Conservation (phyloP, 2,329 filamentous ascomycete genomes). For the Cytospora piceicola region DNA sequence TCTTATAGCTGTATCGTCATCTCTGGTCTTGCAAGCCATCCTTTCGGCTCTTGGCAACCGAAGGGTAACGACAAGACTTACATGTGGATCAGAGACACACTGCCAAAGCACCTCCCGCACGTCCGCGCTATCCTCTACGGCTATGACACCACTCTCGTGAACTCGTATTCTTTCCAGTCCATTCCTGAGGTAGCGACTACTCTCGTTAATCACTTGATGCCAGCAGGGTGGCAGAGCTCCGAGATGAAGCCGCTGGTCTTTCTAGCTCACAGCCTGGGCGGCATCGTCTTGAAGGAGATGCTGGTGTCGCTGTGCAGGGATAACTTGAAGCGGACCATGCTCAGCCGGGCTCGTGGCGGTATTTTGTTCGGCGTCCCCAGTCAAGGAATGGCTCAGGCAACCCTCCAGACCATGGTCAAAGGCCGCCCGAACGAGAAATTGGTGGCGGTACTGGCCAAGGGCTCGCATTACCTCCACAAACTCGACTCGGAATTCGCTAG, state of each 20-base stretch:
- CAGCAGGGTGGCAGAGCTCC: conserved; percentile 29
- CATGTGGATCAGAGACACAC: conserved; percentile 38
- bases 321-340: conserved; percentile 10
- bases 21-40: conserved; percentile 26
- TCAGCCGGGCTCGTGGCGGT: conserved; percentile 29
- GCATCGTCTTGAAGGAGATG: conserved; percentile 36
- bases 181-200: conserved; percentile 33
- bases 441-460: conserved; percentile 26
- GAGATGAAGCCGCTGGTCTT: conserved; percentile 35
- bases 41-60: conserved; percentile 30
- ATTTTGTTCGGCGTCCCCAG: conserved; percentile 37
- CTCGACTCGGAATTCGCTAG: conserved; percentile 32
- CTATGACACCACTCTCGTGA: conserved; percentile 34
- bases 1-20: conserved; percentile 21
- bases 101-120: conserved; percentile 31
- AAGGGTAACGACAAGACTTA: conserved; percentile 25
- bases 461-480: conserved; percentile 17
- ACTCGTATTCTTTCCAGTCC: conserved; percentile 34
- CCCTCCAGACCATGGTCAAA: conserved; percentile 32
- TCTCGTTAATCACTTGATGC: conserved; percentile 31
- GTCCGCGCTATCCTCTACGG: conserved; percentile 34
- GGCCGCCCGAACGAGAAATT: conserved; percentile 32
- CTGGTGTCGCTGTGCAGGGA: conserved; percentile 31
- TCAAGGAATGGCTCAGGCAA: conserved; percentile 32
- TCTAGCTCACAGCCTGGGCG: conserved; percentile 38